phyloP scores from a whole-genome alignment of 2,329 filamentous ascomycete genomes.

The Alternaria arbusti region DNA sequence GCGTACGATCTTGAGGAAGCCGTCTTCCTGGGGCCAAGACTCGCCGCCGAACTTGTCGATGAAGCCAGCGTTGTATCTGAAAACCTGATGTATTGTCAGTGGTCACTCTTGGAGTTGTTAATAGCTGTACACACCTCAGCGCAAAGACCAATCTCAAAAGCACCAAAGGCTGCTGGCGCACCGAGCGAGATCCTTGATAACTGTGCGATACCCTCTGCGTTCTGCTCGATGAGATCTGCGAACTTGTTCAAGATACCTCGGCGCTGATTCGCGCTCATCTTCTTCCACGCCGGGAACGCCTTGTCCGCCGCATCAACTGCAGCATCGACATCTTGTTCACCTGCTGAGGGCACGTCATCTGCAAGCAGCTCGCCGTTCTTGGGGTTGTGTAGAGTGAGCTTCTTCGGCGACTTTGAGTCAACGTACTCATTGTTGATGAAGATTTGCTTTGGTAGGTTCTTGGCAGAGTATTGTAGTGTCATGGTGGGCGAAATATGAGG shows the following conservation, averaged over 20 bases:
- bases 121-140: constrained; percentile 36
- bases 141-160: constrained; percentile 52
- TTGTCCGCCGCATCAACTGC: constrained; percentile 58
- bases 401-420: constrained; percentile 50
- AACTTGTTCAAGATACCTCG: constrained; percentile 43
- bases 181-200: constrained; percentile 56
- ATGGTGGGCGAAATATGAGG: constrained; percentile 15
- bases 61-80: constrained; percentile 46
- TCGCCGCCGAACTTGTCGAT: constrained; percentile 45
- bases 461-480: constrained; percentile 42
- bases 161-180: constrained; percentile 54
- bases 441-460: constrained; percentile 49
- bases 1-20: constrained; percentile 52
- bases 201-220: constrained; percentile 32
- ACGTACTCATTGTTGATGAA: constrained; percentile 51
- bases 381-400: constrained; percentile 58
- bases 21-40: constrained; percentile 53
- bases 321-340: constrained; percentile 53
- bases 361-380: constrained; percentile 58
- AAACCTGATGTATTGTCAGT: constrained; percentile 14
- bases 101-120: too few relatives aligned
- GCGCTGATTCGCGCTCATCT: constrained; percentile 30
- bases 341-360: constrained; percentile 56
- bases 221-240: constrained; percentile 38
- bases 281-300: constrained; percentile 55